Percentiles rank a stretch among this genome's conserved stretches.
These are phyloP conservation scores for Bipolaris victoriae DNA, from an alignment of 2,329 filamentous ascomycete species.

Conservation along the genomic window DNA sequence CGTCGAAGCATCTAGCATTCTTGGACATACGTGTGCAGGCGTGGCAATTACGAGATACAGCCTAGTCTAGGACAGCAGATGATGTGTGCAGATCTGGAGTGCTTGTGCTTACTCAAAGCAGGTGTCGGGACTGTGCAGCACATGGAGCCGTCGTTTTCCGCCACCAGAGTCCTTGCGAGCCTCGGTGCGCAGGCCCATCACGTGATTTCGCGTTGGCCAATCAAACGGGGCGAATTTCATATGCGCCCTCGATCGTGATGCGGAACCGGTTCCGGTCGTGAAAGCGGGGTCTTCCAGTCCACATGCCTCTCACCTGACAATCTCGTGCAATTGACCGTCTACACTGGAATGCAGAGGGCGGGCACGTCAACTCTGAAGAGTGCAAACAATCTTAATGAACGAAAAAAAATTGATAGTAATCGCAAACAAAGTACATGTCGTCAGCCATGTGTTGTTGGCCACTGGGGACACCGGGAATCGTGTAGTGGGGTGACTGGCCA, in stretches of 20 bases:
- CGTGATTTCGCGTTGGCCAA: conserved; percentile 24
- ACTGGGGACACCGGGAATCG: background rate
- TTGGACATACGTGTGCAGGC: background rate
- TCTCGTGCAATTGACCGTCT: background rate
- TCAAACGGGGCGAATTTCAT: conserved; percentile 11
- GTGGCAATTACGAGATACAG: conserved; percentile 6
- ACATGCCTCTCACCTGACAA: conserved; percentile 11
- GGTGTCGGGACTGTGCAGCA: conserved; percentile 13
- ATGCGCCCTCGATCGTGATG: background rate
- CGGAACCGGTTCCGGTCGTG: conserved; percentile 23
- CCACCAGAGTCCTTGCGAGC: conserved; percentile 1
- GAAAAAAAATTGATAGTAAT: background rate
- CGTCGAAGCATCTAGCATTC: conserved; percentile 2
- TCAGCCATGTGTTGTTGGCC: conserved; percentile 2
- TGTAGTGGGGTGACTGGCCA: conserved; percentile 20
- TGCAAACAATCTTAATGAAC: background rate
- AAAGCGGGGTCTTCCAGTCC: conserved; percentile 24
- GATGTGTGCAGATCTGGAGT: conserved; percentile 1
- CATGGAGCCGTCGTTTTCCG: conserved; percentile 13
- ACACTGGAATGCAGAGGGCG: background rate
- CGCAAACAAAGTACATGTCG: background rate
- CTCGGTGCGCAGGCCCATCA: conserved; percentile 13
- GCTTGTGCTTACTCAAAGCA: conserved; percentile 16
- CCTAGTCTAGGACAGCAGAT: conserved; percentile 3
- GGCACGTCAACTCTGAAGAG: background rate